These are phyloP conservation scores for Chlorella sp. DNA, from an alignment of 139 green algal genomes.

Conservation along the genomic window DNA sequence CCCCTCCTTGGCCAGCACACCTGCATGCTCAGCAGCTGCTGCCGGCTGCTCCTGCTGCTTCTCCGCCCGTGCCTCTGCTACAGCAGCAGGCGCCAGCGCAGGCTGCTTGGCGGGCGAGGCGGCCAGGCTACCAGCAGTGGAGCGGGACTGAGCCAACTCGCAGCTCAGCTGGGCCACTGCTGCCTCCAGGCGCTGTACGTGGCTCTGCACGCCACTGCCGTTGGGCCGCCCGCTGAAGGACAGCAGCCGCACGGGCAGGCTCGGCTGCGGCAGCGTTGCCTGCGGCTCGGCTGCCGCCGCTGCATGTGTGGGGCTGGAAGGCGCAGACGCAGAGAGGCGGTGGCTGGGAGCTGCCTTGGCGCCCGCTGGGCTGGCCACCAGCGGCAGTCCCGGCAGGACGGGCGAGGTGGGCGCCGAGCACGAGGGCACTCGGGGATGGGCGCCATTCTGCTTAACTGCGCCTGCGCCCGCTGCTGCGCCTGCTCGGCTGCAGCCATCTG, in stretches of 20 bases:
- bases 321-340: not conserved
- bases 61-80: not conserved
- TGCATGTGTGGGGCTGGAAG: not conserved
- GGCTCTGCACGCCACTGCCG: not conserved
- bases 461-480: not conserved
- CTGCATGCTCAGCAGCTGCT: too few species aligned
- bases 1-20: too few species aligned
- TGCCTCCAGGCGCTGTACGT: conserved; percentile 17
- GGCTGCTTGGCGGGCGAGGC: not conserved
- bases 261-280: not conserved
- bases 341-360: not conserved
- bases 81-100: not conserved
- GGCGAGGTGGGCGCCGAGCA: not conserved
- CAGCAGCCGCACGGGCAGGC: conserved; percentile 15
- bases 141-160: conserved; percentile 8
- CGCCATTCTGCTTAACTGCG: not conserved
- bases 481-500: not conserved
- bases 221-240: not conserved
- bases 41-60: not conserved
- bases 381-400: conserved; percentile 4
- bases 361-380: not conserved
- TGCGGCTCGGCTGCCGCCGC: too few species aligned
- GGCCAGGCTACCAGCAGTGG: not conserved
- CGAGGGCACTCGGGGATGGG: too few species aligned
- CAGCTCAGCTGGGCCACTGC: conserved; percentile 14